Evolutionary conservation across 2,329 filamentous ascomycete species (phyloP).

Genomic region (Monilinia polystroma): DNA sequence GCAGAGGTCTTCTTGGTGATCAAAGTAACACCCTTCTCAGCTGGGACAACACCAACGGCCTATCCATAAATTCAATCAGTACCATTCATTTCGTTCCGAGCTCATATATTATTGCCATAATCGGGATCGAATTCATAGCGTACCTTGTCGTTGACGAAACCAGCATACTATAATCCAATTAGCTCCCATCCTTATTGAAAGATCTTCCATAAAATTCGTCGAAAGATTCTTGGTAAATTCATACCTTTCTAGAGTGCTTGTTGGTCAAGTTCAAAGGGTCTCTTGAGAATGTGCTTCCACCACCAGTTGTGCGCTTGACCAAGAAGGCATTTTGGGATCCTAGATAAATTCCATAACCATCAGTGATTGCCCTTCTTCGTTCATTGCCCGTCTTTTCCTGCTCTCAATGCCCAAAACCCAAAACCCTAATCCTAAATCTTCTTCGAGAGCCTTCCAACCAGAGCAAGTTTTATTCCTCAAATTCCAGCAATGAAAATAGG

Average conservation of each 20-base stretch:
- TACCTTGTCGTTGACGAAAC: slow-evolving; percentile 94
- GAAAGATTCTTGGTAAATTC: slow-evolving; percentile 27
- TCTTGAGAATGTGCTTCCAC: slow-evolving; percentile 85
- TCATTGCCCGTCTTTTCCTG: not conserved
- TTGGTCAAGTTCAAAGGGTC: slow-evolving; percentile 93
- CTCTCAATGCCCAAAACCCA: not conserved
- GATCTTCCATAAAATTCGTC: not conserved
- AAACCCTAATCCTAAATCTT: not conserved
- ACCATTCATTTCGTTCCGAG: slow-evolving; percentile 11
- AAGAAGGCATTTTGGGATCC: slow-evolving; percentile 87
- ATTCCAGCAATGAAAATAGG: slow-evolving; percentile 14
- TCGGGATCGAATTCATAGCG: slow-evolving; percentile 26
- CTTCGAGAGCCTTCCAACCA: not conserved
- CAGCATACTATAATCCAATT: slow-evolving; percentile 66
- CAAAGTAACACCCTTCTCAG: slow-evolving; percentile 75
- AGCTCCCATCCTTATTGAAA: slow-evolving; percentile 12
- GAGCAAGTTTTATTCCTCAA: not conserved
- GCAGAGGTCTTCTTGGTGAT: slow-evolving; percentile 79
- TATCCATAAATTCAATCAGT: slow-evolving; percentile 31
- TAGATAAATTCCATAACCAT: slow-evolving; percentile 43
- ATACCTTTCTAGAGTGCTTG: slow-evolving; percentile 86
- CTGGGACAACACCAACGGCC: slow-evolving; percentile 78
- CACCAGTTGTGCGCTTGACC: slow-evolving; percentile 80
- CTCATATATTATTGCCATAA: not conserved
- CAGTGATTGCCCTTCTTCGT: not conserved